phyloP scores from a whole-genome alignment of 129 eudicot species.

The Flaveria ramosissima region DNA sequence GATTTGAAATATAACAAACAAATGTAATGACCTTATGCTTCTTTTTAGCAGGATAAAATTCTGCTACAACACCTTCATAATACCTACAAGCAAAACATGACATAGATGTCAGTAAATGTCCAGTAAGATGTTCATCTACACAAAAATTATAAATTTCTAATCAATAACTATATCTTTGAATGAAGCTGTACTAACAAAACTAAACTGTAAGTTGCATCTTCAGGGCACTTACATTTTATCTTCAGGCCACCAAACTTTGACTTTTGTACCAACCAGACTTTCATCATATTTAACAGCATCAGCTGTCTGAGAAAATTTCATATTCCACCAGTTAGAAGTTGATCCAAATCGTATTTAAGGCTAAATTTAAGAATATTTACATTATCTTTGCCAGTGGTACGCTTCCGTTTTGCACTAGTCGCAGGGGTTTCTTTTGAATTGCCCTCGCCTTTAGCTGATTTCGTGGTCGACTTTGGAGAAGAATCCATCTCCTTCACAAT shows the following conservation, averaged over 20 bases:
- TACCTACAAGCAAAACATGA: slow-evolving; percentile 51
- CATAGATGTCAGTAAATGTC: background rate
- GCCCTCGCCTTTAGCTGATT: slow-evolving; percentile 63
- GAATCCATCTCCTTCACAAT: slow-evolving; percentile 51
- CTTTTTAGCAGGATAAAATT: slow-evolving; percentile 56
- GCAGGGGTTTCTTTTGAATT: slow-evolving; percentile 46
- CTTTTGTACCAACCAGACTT: slow-evolving; percentile 65
- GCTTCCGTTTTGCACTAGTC: slow-evolving; percentile 66
- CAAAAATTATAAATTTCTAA: background rate
- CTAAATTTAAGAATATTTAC: slow-evolving; percentile 33
- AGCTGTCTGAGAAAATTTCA: slow-evolving; percentile 47
- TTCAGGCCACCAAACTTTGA: slow-evolving; percentile 93
- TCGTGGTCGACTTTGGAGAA: slow-evolving; percentile 43
- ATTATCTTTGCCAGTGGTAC: slow-evolving; percentile 49
- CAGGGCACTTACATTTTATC: slow-evolving; percentile 60
- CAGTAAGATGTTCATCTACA: slow-evolving; percentile 5
- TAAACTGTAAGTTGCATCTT: background rate
- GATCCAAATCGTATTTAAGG: slow-evolving; percentile 5
- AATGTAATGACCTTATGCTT: slow-evolving; percentile 62
- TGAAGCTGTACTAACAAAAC: slow-evolving; percentile 4
- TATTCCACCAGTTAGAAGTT: slow-evolving; percentile 17
- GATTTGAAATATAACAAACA: background rate
- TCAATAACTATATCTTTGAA: background rate
- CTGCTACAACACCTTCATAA: slow-evolving; percentile 66
- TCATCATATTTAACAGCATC: slow-evolving; percentile 38